A percentile compares a stretch with the other conserved stretches of the same genome.
Evolutionary conservation across 2,329 filamentous ascomycete species (phyloP).

Genomic region (Botrytis paeoniae): DNA sequence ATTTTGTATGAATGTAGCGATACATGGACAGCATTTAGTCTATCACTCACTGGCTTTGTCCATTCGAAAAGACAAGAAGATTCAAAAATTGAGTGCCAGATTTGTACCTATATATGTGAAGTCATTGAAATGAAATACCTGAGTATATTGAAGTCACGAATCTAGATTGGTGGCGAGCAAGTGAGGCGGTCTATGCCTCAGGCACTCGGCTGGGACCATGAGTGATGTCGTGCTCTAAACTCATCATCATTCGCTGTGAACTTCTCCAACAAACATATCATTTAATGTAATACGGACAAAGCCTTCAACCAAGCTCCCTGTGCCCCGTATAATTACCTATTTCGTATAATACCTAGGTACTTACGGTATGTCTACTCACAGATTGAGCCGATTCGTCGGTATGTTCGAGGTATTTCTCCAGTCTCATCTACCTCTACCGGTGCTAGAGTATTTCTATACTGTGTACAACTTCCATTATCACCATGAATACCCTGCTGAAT

Average conservation of each 20-base stretch:
- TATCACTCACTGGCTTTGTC: not conserved
- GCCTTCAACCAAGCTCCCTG: constrained; percentile 1
- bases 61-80: not conserved
- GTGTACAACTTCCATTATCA: constrained; percentile 3
- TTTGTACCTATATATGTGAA: not conserved
- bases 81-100: not conserved
- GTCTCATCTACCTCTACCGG: constrained; percentile 7
- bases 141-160: not conserved
- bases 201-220: not conserved
- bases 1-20: not conserved
- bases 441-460: constrained; percentile 9
- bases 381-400: constrained; percentile 19
- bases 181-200: not conserved
- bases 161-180: not conserved
- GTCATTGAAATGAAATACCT: not conserved
- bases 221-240: constrained; percentile 9
- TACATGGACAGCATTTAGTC: not conserved
- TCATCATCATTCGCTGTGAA: constrained; percentile 9
- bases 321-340: not conserved
- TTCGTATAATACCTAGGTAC: not conserved
- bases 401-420: constrained; percentile 32
- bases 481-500: constrained; percentile 25
- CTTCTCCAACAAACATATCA: not conserved
- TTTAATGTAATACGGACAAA: constrained; percentile 1
- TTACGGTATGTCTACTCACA: constrained; percentile 12